phyloP scores from a whole-genome alignment of 2,329 filamentous ascomycete species.

The Aspergillus sp. region DNA sequence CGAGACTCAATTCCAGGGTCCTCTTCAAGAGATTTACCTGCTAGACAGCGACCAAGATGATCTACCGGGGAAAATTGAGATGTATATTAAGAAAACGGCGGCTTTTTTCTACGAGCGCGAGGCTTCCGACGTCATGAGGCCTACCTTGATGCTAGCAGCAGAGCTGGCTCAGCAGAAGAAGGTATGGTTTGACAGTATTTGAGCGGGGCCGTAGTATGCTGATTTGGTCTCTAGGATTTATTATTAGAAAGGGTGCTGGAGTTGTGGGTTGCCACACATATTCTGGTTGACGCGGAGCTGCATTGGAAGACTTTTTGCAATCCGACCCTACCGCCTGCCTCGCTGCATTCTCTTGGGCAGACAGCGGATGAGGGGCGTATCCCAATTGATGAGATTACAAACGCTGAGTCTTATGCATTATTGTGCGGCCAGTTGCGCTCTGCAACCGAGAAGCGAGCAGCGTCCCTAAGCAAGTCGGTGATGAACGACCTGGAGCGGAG shows the following conservation, averaged over 20 bases:
- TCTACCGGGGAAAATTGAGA: conserved; percentile 52
- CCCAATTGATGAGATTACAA: conserved; percentile 39
- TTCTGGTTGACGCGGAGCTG: conserved; percentile 52
- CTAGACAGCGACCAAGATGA: conserved; percentile 53
- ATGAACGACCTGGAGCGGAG: conserved; percentile 62
- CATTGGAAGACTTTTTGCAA: conserved; percentile 53
- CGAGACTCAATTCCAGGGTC: conserved; percentile 38
- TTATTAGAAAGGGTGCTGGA: conserved; percentile 54
- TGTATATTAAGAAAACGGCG: conserved; percentile 53
- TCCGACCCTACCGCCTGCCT: conserved; percentile 38
- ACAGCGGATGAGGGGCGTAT: conserved; percentile 41
- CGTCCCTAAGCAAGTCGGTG: conserved; percentile 52
- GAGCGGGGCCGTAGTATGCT: not conserved
- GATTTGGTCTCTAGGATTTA: conserved; percentile 35
- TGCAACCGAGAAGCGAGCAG: conserved; percentile 56
- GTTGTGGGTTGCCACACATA: conserved; percentile 57
- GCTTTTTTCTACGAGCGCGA: conserved; percentile 51
- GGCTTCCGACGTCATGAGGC: conserved; percentile 51
- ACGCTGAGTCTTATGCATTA: conserved; percentile 49
- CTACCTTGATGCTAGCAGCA: conserved; percentile 45
- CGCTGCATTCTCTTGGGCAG: conserved; percentile 37
- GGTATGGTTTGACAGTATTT: conserved; percentile 22
- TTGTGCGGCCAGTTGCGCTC: conserved; percentile 57
- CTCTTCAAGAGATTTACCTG: conserved; percentile 46
- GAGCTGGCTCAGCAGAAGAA: conserved; percentile 41